Conservation (phyloP, 2,329 filamentous ascomycete genomes). For the Aspergillus unguis region DNA sequence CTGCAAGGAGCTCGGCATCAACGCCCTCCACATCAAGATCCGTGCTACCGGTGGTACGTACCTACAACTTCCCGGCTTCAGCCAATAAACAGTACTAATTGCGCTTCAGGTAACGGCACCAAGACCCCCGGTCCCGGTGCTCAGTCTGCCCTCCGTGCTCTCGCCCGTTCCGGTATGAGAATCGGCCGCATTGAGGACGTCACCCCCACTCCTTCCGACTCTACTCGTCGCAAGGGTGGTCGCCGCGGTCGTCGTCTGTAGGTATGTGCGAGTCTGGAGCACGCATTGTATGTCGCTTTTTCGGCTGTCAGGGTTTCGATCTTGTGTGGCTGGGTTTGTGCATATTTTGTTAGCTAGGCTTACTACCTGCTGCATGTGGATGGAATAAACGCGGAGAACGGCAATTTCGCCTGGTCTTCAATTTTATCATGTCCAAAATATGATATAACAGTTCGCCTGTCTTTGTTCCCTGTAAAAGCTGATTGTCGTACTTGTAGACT, state of each 20-base stretch:
- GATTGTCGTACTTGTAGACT: too few species aligned
- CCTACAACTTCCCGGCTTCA: background rate
- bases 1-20: slow-evolving; percentile 83
- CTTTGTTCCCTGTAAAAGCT: too few species aligned
- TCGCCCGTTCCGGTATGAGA: slow-evolving; percentile 99
- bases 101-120: slow-evolving; percentile 78
- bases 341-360: slow-evolving; percentile 24
- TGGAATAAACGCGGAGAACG: slow-evolving; percentile 55
- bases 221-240: slow-evolving; percentile 99
- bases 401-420: slow-evolving; percentile 53
- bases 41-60: slow-evolving; percentile 90
- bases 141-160: slow-evolving; percentile 96
- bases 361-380: slow-evolving; percentile 40
- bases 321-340: slow-evolving; percentile 23
- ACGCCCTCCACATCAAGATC: slow-evolving; percentile 99
- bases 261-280: slow-evolving; percentile 46
- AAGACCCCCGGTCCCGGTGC: slow-evolving; percentile 99
- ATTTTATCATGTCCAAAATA: slow-evolving; percentile 37
- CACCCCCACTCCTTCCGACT: slow-evolving; percentile 97
- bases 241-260: slow-evolving; percentile 99
- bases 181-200: slow-evolving; percentile 99
- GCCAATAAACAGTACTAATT: slow-evolving; percentile 1
- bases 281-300: slow-evolving; percentile 9
- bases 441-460: slow-evolving; percentile 2
- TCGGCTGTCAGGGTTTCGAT: slow-evolving; percentile 22